Base-by-base conservation (phyloP, 441 rosid species). In the Iberis amara region DNA sequence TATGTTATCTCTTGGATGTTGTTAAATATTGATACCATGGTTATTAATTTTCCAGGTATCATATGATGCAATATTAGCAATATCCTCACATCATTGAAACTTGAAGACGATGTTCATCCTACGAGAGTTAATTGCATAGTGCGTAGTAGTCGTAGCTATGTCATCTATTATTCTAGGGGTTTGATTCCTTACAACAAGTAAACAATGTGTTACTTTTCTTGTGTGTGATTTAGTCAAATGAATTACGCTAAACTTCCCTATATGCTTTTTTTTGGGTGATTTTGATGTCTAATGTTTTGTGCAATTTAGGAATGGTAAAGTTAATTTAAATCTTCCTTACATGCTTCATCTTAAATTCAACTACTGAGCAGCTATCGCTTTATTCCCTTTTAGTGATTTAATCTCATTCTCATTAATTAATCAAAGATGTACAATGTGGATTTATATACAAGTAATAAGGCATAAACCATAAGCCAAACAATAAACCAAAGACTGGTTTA, bases 1-100 rank as follows among this genome's bases (percentile, higher is more conserved):
- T 27, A 35, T 38, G 41, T 61, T 21, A 44, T 39, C 6, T 5
- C 10, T 30, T 0, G 24, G 30, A 21, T 27, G 6, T 30, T 30
- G 2, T 30, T 30, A 30, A 2, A 5, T 5, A 4, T 30, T 5
- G 4, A 5, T 30, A 30, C 8, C n/a, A n/a, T 5, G 33, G 33
- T 30, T 30, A 4, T 1, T 3, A 7, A 30, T 30, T 30, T n/a
- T 39, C 47, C 65, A 91, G 95, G 78, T 66, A 52, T 73, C 96
- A 35, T 95, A 95, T 21, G 95, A 91, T 85, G 96, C 96, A 15
- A 96, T 91, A 65, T 88, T 91, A 88, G 98, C 77, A 88, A 95
- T 62, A 94, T 94, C 0, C 96, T 81, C 52, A 83, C 98, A 12
- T 73, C 91, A 4, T 8, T 87, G 70, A 85, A 76, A 65, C 87